Base-by-base conservation (phyloP, 78 protist species). In the Planoprotostelium fungivorum region DNA sequence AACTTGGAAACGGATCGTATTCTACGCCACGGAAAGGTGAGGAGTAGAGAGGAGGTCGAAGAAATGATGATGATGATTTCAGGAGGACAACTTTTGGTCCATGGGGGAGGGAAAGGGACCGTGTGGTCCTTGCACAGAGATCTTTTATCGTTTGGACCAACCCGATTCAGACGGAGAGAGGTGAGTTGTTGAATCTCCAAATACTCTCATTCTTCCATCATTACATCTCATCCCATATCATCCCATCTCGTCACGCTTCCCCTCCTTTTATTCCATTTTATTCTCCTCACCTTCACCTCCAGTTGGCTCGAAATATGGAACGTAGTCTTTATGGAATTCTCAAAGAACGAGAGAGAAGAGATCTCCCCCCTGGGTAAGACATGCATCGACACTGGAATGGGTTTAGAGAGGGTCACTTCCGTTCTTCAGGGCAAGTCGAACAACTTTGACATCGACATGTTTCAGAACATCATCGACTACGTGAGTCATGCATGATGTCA, bases 351-450 rank as follows among this genome's bases (percentile, higher is more conserved):
- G 1, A 88, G 90, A 0, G 39, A 37, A n/a, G 29, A 29, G n/a
- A 28, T 90, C 28, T 73, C 31, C 0, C 88, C 73, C 10, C 92
- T 96, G 36, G 38, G 90, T 10, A 73, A 35, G 0, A 89, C 93
- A 28, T 89, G 92, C 83, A 87, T 96, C 31, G 98, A 96, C 88
- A 96, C 98, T 23, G 98, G 98, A 9, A 96, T 96, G 98, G 98
- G 96, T 1, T 73, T 96, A 29, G 97, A 96, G 91, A 91, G 97
- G 34, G 84, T 96, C 90, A 89, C 96, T 0, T 16, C 92, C 0
- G 95, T 94, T 0, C n/a, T 96, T 10, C 97, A 96, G 86, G 88
- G 88, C 38, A 85, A 35, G 28, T 16, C 29, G 0, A 87, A 51
- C 37, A 94, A 92, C 89, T 95, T 88, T 39, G 95, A 91, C 31